A percentile compares a stretch with the other conserved stretches of the same genome.
These are phyloP conservation scores for Laguncularia racemosa DNA, from an alignment of 345 rosid genomes.

Conservation along the genomic window DNA sequence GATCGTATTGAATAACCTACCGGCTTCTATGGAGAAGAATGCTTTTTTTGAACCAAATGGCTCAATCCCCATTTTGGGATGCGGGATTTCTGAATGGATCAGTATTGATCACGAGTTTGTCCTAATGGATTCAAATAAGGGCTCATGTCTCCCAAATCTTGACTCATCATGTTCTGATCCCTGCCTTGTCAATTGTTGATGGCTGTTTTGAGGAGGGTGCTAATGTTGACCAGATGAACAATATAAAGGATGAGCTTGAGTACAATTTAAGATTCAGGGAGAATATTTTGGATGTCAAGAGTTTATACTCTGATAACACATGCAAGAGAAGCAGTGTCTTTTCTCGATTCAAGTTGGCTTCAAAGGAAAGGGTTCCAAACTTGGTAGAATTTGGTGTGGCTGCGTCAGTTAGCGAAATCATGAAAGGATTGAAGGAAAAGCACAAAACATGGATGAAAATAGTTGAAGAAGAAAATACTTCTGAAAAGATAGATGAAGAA, in stretches of 20 bases:
- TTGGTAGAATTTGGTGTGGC: not conserved
- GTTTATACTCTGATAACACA: conserved; percentile 14
- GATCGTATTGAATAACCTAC: not conserved
- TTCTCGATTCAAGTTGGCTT: conserved; percentile 13
- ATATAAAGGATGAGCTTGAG: not conserved
- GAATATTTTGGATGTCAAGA: not conserved
- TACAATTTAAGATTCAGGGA: not conserved
- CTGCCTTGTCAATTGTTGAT: not conserved
- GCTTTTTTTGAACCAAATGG: not conserved
- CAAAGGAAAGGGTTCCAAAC: conserved; percentile 2
- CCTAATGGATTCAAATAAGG: conserved; percentile 2
- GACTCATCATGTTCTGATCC: not conserved
- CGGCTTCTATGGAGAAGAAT: not conserved
- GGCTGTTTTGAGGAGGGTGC: not conserved
- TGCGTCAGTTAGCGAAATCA: conserved; percentile 12
- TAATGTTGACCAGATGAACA: conserved; percentile 3
- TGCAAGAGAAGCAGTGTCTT: conserved; percentile 11
- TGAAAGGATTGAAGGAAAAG: conserved; percentile 20
- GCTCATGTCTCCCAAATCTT: not conserved
- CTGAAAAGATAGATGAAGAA: not conserved
- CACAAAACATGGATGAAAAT: conserved; percentile 4
- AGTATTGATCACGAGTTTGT: not conserved
- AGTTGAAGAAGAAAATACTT: not conserved
- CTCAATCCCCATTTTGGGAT: not conserved
- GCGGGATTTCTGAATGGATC: not conserved